These are phyloP conservation scores for Lactarius hatsudake DNA, from an alignment of 768 basidiomycete genomes.

Conservation along the genomic window DNA sequence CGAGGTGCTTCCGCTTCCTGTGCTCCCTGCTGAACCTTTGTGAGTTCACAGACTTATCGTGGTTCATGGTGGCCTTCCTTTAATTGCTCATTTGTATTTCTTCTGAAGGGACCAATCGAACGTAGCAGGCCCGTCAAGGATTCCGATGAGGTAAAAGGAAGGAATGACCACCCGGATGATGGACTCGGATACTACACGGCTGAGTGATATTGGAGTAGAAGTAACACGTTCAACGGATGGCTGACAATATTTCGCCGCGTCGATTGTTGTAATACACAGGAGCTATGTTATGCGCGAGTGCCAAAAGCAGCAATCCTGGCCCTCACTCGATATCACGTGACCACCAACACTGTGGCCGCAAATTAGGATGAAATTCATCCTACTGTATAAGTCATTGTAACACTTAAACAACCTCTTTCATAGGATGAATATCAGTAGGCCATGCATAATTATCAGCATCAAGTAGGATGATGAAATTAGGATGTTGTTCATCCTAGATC, in stretches of 20 bases:
- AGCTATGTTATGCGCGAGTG: too few species aligned
- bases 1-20: conserved; percentile 9
- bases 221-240: background rate
- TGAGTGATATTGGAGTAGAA: background rate
- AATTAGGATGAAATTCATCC: too few species aligned
- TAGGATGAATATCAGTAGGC: too few species aligned
- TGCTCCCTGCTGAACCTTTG: conserved; percentile 1
- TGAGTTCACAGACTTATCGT: background rate
- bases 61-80: too few species aligned
- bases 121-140: conserved; percentile 18
- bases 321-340: too few species aligned
- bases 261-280: background rate
- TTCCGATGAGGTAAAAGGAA: conserved; percentile 13
- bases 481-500: too few species aligned
- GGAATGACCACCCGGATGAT: background rate
- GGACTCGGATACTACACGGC: background rate
- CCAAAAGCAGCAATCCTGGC: too few species aligned
- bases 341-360: too few species aligned
- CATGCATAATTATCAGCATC: too few species aligned
- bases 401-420: too few species aligned
- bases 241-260: background rate
- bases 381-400: too few species aligned
- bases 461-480: too few species aligned
- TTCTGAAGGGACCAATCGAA: conserved; percentile 13
- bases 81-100: background rate